Conservation (phyloP, 2,329 filamentous ascomycete species). For the Epichloe coenophiala region DNA sequence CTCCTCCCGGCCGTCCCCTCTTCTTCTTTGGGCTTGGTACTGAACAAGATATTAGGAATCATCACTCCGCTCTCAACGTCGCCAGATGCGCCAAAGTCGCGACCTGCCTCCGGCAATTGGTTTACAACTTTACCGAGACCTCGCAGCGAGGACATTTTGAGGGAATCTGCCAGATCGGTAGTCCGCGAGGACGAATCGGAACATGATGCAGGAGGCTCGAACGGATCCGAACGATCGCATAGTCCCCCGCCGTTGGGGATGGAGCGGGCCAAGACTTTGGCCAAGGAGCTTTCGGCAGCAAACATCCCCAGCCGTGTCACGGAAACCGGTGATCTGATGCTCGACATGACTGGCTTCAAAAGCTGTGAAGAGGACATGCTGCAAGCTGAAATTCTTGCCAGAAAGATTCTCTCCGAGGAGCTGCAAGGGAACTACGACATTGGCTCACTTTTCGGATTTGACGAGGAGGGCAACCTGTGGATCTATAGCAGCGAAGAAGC, state of each 20-base stretch:
- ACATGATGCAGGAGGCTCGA: slow-evolving; percentile 19
- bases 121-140: slow-evolving; percentile 28
- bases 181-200: slow-evolving; percentile 22
- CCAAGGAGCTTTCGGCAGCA: slow-evolving; percentile 72
- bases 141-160: slow-evolving; percentile 42
- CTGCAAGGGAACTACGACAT: slow-evolving; percentile 93
- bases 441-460: slow-evolving; percentile 84
- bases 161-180: slow-evolving; percentile 28
- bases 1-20: neutral
- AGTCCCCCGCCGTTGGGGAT: slow-evolving; percentile 69
- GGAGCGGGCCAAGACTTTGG: slow-evolving; percentile 69
- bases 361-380: slow-evolving; percentile 85
- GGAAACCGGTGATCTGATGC: slow-evolving; percentile 84
- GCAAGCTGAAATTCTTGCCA: slow-evolving; percentile 81
- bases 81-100: slow-evolving; percentile 32
- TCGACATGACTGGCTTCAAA: slow-evolving; percentile 97
- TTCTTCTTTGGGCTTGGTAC: neutral
- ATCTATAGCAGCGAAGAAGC: slow-evolving; percentile 97
- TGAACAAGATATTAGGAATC: slow-evolving; percentile 21
- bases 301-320: slow-evolving; percentile 93
- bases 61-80: slow-evolving; percentile 41
- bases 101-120: slow-evolving; percentile 39
- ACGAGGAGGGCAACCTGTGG: slow-evolving; percentile 96
- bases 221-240: slow-evolving; percentile 45
- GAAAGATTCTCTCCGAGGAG: slow-evolving; percentile 85